Evolutionary conservation across 2,329 filamentous ascomycete species (phyloP), one percentile per base, ranked within the genome.

Genomic region (Huntiella abstrusa): DNA sequence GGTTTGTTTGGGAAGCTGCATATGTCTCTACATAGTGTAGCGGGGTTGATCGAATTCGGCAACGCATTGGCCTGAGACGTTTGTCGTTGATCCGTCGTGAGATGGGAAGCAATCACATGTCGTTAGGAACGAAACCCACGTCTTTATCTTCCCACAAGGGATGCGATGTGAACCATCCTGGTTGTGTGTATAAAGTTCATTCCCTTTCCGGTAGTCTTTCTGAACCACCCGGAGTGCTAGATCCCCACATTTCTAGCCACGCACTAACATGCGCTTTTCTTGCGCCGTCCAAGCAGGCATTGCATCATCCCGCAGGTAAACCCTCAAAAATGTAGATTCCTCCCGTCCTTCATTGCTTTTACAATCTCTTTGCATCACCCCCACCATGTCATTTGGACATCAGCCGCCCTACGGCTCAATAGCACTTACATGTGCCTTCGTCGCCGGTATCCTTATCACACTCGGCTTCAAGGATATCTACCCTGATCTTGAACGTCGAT

Each of bases 391-490:
- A 52, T 59, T 77, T 47, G 73, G 66, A 55, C 68, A 75, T 54
- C 73, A 79, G 52, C 72, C 74, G 19, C 70, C 68, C 51, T 79
- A 78, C 56, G 71, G 75, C 60, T 70, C 70, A 3, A 73, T 77
- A 22, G 83, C 80, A 51, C 60, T 86, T 37, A 68, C 75, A 48
- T 64, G 77, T 15, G 81, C 83, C 56, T 93, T 95, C 55, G 60
- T 79, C n/a, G 70, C 83, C 7, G 86, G 87, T 38, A 70, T 86
- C 45, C 64, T 85, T 44, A 60, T 87, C 47, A 85, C 84, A 0
- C 62, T 91, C 2, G 79, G 80, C 49, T 77, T 84, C 64, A 86
- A 86, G 60, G 82, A 88, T 57, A 60, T 87, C 34, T 87, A 86
- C 55, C 77, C 81, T 1, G 79, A 84, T 53, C 68, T 86, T 41